A percentile compares a stretch with the other conserved stretches of the same genome.
Evolutionary conservation across 768 basidiomycete genomes (phyloP).

Genomic region (Hericium erinaceus): DNA sequence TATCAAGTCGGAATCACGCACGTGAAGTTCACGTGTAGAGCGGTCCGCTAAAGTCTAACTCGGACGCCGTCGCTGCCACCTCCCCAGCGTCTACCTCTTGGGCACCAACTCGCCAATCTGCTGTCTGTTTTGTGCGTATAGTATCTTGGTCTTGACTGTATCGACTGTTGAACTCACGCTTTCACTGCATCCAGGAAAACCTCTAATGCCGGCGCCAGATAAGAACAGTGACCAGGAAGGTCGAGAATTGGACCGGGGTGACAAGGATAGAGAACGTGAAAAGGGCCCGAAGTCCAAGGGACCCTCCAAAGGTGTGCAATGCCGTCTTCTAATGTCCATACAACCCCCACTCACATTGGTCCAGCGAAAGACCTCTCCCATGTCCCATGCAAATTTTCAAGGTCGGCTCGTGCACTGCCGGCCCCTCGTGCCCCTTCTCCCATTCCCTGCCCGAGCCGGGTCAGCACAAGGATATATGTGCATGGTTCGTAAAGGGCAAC

Average conservation of each 20-base stretch:
- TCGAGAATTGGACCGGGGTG: slow-evolving; percentile 13
- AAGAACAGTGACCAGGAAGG: slow-evolving; percentile 14
- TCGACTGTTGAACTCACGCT: no score
- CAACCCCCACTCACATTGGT: slow-evolving; percentile 2
- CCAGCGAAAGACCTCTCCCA: slow-evolving; percentile 84
- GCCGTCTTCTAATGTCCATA: background rate
- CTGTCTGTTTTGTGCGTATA: background rate
- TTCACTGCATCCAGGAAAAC: no score
- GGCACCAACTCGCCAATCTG: background rate
- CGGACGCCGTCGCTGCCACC: slow-evolving; percentile 4
- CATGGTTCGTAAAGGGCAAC: slow-evolving; percentile 92
- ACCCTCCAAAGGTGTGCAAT: slow-evolving; percentile 16
- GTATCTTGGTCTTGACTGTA: no score
- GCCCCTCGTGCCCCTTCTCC: slow-evolving; percentile 92
- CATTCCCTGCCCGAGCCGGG: slow-evolving; percentile 68
- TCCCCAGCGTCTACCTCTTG: background rate
- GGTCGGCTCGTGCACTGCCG: slow-evolving; percentile 89
- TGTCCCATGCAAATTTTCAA: slow-evolving; percentile 98
- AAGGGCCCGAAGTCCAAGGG: slow-evolving; percentile 17
- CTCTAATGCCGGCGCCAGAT: slow-evolving; percentile 13
- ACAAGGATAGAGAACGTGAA: slow-evolving; percentile 13
- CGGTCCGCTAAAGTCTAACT: no score
- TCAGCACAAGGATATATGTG: slow-evolving; percentile 70
- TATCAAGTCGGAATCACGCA: background rate
- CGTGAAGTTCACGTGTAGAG: background rate